Base-by-base conservation (phyloP, 768 basidiomycete species). In the Daedaleopsis nitida region DNA sequence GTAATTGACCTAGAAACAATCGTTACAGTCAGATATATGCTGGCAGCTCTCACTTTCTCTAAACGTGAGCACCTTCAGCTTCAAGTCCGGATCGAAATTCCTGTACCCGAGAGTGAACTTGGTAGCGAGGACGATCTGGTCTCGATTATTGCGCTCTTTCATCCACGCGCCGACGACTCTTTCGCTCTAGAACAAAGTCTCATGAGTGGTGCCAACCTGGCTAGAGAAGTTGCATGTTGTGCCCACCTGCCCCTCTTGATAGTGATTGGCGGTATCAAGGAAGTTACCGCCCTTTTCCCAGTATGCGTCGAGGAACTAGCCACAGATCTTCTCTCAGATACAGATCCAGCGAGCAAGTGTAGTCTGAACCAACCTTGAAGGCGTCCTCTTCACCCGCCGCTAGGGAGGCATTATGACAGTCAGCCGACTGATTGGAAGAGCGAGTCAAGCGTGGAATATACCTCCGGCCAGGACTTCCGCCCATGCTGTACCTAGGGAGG, bases 201-300 rank as follows among this genome's bases (percentile, higher is more conserved):
- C 14, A 10, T 45, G 3, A 27, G 43, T 23, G 68, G 68, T 47
- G 68, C 69, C n/a, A 2, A n/a, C 21, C 9, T 16, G 10, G 17
- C n/a, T 0, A n/a, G 27, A n/a, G 27, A 7, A 14, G 1, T 34
- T 34, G 5, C 11, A 24, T 27, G 4, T 7, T 49, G 47, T 21
- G 24, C 50, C 9, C 6, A 57, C 54, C 27, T 61, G 27, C 5
- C 45, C 34, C 13, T 52, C 34, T 42, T 57, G 60, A 23, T 69
- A 66, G 57, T 63, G 64, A 51, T 78, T 82, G 5, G 81, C 76
- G 3, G 81, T 81, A 27, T 81, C 78, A 59, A 83, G 76, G 57
- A 76, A 77, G 69, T 82, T 80, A 5, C 82, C 82, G 4, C 83
- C 82, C 0, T 73, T 73, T 3, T 80, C 74, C 37, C 66, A 75